Base-by-base conservation (phyloP, 192 early-diverging fungal species). In the Coemansia sp. region DNA sequence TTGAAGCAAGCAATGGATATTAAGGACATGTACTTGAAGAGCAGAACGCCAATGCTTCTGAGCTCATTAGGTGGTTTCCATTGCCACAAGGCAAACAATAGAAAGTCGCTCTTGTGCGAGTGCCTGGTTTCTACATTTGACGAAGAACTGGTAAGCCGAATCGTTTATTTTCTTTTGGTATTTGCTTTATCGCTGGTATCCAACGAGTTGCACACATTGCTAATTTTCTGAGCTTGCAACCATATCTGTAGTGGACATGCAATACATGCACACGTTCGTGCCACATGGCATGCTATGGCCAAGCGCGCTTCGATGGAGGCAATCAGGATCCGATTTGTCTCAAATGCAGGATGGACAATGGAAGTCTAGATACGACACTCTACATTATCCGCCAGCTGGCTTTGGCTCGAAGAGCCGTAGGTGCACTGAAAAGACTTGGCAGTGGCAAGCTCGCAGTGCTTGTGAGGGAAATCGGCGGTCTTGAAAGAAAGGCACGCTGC, bases 191-290 rank as follows among this genome's bases (percentile, higher is more conserved):
- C 12, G 7, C 12, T 20, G 11, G 48, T 17, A 51, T 28, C 22
- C 22, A 28, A 28, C 22, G 22, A 28, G 22, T 28, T 28, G 22
- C 22, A 28, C 22, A 28, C 22, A 48, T 48, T 48, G 45, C 45
- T 48, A 48, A 48, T 12, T 48, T 3, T 3, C 45, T 48, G 45
- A 48, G 9, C 3, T 48, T 28, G 22, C 22, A 28, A 15, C 4
- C 0, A 15, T 48, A 15, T 48, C 9, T 43, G n/a, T 75, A 81
- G 71, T 67, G 65, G 65, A 65, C 48, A 7, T 82, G 79, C 54
- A 65, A 34, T 12, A 63, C 61, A 37, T 82, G 79, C 74, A 54
- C 52, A 53, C 80, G 75, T 37, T 61, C 55, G 56, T 68, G 64
- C 51, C 80, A 77, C 33, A 37, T 20, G 17, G 32, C 33, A 9